Evolutionary conservation across 2,329 filamentous ascomycete genomes (phyloP).

Genomic region (Alternaria panax): DNA sequence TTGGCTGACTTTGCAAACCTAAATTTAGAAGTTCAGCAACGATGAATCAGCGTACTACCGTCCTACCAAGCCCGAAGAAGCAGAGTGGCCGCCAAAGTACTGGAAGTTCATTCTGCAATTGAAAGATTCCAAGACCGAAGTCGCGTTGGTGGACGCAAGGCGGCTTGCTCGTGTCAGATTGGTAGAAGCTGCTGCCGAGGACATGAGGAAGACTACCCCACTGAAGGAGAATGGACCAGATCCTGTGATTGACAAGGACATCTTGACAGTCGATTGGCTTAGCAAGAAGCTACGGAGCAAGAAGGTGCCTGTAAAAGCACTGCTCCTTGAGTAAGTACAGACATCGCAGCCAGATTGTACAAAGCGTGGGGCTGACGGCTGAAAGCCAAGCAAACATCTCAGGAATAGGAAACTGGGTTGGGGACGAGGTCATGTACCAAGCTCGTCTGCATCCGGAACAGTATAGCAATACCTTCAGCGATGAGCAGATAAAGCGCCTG

Average conservation of each 20-base stretch:
- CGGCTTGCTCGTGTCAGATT: conserved; percentile 81
- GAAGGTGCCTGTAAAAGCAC: conserved; percentile 85
- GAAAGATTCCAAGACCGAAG: conserved; percentile 66
- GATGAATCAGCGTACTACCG: conserved; percentile 83
- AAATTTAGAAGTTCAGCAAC: conserved; percentile 71
- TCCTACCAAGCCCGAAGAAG: conserved; percentile 62
- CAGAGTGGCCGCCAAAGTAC: conserved; percentile 86
- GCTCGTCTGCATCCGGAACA: conserved; percentile 90
- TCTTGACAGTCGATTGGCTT: conserved; percentile 80
- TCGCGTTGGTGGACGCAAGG: conserved; percentile 84
- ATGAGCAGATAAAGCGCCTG: conserved; percentile 73
- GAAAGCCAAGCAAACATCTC: conserved; percentile 70
- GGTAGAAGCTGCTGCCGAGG: conserved; percentile 77
- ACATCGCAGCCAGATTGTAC: background rate
- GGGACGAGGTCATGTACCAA: conserved; percentile 92
- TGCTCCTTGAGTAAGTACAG: conserved; percentile 70
- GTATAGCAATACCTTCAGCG: conserved; percentile 81
- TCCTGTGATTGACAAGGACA: conserved; percentile 80
- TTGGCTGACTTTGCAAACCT: no score
- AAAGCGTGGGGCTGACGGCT: background rate
- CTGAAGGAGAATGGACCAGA: conserved; percentile 93
- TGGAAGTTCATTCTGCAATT: conserved; percentile 85
- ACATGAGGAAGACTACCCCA: conserved; percentile 79
- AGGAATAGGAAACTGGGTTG: conserved; percentile 97
- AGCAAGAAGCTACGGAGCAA: conserved; percentile 73